These are phyloP conservation scores for Echeveria elegans DNA, from an alignment of 164 flowering plant genomes.

Conservation along the genomic window DNA sequence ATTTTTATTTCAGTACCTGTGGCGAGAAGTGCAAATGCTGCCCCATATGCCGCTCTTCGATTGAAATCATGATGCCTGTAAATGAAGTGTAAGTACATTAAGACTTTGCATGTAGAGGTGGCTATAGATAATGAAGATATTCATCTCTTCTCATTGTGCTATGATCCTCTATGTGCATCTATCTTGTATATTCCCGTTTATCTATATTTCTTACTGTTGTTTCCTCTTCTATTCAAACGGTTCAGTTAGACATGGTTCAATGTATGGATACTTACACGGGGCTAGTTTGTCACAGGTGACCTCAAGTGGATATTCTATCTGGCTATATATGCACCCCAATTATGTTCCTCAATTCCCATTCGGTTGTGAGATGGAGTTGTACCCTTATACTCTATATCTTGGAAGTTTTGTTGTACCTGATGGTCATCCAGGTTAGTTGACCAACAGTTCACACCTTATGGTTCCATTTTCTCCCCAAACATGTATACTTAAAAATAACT, in stretches of 20 bases:
- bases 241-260: no score
- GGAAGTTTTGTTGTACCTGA: neutral
- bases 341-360: neutral
- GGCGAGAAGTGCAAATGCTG: constrained; percentile 8
- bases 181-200: no score
- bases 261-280: no score
- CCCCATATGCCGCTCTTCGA: constrained; percentile 3
- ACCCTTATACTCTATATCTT: neutral
- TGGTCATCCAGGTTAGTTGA: constrained; percentile 1
- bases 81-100: neutral
- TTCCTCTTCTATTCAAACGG: no score
- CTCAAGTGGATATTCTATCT: neutral
- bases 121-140: neutral
- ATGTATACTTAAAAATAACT: neutral
- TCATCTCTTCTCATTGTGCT: neutral
- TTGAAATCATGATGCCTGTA: constrained; percentile 4
- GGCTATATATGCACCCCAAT: neutral
- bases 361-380: neutral
- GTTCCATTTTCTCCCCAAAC: neutral
- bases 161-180: neutral
- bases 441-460: neutral
- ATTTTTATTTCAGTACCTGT: neutral
- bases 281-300: no score
- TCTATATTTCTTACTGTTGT: no score
- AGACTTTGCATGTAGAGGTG: neutral